Percentiles rank a stretch among this genome's conserved stretches.
These are phyloP conservation scores for Megacollybia marginata DNA, from an alignment of 768 basidiomycete species.

Conservation along the genomic window DNA sequence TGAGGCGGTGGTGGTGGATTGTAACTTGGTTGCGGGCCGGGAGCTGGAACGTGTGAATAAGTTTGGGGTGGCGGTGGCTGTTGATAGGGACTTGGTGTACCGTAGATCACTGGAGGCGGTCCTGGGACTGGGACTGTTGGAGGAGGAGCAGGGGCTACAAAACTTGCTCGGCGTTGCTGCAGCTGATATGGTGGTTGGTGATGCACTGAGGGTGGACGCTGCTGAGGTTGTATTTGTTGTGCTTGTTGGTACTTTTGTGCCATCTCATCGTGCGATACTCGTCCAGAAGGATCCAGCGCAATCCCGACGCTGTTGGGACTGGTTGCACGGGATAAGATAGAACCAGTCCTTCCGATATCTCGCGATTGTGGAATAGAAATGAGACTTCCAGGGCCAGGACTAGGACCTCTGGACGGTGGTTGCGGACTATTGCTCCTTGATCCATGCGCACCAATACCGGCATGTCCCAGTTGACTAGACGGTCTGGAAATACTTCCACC, in stretches of 20 bases:
- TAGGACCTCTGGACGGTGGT: slow-evolving; percentile 30
- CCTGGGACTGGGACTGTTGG: slow-evolving; percentile 19
- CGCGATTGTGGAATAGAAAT: no score
- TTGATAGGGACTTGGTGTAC: neutral
- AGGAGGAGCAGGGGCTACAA: slow-evolving; percentile 1
- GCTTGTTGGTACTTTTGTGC: slow-evolving; percentile 35
- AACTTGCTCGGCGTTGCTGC: slow-evolving; percentile 4
- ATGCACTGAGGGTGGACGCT: slow-evolving; percentile 15
- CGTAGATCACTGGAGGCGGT: slow-evolving; percentile 12
- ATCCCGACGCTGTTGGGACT: slow-evolving; percentile 74
- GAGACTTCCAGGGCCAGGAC: neutral
- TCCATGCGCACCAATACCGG: slow-evolving; percentile 77
- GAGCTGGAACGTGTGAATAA: slow-evolving; percentile 17
- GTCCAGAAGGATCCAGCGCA: slow-evolving; percentile 69
- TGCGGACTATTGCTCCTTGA: slow-evolving; percentile 57
- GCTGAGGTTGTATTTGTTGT: slow-evolving; percentile 20
- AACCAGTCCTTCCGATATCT: no score
- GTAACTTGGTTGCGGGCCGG: slow-evolving; percentile 27
- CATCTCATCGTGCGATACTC: slow-evolving; percentile 77
- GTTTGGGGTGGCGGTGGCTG: neutral
- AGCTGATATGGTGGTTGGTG: slow-evolving; percentile 19
- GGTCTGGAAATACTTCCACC: slow-evolving; percentile 40
- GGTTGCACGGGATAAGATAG: no score
- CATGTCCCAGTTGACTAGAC: slow-evolving; percentile 58
- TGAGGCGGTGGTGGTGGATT: slow-evolving; percentile 28